Percentiles rank a stretch among this genome's conserved stretches.
Evolutionary conservation across 202 grass and related monocot species (phyloP).

Genomic region (Schoenoplectus tabernaemontani): DNA sequence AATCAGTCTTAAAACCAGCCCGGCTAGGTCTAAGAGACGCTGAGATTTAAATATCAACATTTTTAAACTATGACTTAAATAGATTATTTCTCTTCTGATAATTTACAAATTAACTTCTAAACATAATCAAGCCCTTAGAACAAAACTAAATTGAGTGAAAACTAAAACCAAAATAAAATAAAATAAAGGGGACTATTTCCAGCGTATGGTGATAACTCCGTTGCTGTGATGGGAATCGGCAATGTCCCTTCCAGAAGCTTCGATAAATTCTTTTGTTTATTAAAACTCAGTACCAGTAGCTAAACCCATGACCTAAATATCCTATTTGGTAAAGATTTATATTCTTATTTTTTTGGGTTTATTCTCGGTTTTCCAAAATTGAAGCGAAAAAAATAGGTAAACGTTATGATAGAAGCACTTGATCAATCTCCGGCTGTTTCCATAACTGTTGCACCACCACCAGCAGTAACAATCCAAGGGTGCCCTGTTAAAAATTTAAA

Average conservation of each 20-base stretch:
- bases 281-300: background rate
- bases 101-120: background rate
- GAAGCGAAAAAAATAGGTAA: too few species aligned
- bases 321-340: background rate
- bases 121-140: background rate
- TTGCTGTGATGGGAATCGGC: background rate
- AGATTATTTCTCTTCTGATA: background rate
- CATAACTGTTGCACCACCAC: slow-evolving; percentile 21
- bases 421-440: slow-evolving; percentile 31
- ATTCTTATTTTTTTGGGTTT: too few species aligned
- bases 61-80: background rate
- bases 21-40: background rate
- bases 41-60: background rate
- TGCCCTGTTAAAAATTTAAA: slow-evolving; percentile 38
- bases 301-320: background rate
- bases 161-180: background rate
- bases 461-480: slow-evolving; percentile 67
- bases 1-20: background rate
- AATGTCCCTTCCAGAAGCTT: background rate
- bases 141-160: background rate
- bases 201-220: background rate
- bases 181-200: background rate
- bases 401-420: background rate
- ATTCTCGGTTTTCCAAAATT: too few species aligned
- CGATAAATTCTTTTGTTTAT: background rate